Percentiles rank a stretch among this genome's conserved stretches.
phyloP scores from a whole-genome alignment of 805 yeast species.

The Candida arabinofermentans region DNA sequence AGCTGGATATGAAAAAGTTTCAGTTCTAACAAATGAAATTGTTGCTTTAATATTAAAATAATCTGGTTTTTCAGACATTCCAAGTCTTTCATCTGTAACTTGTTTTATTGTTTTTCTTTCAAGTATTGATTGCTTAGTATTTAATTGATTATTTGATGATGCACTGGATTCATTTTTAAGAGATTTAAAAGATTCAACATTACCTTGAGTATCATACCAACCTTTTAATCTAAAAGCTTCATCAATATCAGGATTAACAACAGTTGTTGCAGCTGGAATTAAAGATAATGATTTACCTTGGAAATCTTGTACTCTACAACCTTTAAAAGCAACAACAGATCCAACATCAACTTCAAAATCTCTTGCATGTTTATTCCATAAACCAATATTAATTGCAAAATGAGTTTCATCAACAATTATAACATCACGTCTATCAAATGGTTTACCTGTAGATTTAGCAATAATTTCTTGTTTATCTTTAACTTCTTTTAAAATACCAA shows the following conservation, averaged over 20 bases:
- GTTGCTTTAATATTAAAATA: constrained; percentile 74
- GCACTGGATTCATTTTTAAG: constrained; percentile 51
- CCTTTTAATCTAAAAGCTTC: constrained; percentile 89
- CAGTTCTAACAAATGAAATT: constrained; percentile 65
- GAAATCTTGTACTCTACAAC: constrained; percentile 84
- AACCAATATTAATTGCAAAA: constrained; percentile 69
- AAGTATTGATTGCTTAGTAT: constrained; percentile 38
- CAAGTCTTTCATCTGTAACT: constrained; percentile 64
- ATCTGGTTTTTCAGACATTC: constrained; percentile 74
- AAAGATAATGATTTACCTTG: constrained; percentile 81
- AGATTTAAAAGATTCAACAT: constrained; percentile 54
- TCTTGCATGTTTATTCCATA: constrained; percentile 87
- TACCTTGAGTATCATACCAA: constrained; percentile 88
- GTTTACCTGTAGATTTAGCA: constrained; percentile 84
- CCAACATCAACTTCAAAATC: constrained; percentile 73
- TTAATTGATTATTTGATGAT: constrained; percentile 29
- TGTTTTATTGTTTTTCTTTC: constrained; percentile 64
- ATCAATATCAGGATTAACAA: constrained; percentile 81
- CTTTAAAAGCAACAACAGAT: constrained; percentile 87
- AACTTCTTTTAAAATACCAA: constrained; percentile 80
- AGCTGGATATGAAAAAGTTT: constrained; percentile 85
- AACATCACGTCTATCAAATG: constrained; percentile 89
- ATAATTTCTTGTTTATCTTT: constrained; percentile 73
- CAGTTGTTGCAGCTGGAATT: constrained; percentile 70
- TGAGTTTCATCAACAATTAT: constrained; percentile 81